phyloP scores from a whole-genome alignment of 2,329 filamentous ascomycete species.

The Aspergillus calidoustus region DNA sequence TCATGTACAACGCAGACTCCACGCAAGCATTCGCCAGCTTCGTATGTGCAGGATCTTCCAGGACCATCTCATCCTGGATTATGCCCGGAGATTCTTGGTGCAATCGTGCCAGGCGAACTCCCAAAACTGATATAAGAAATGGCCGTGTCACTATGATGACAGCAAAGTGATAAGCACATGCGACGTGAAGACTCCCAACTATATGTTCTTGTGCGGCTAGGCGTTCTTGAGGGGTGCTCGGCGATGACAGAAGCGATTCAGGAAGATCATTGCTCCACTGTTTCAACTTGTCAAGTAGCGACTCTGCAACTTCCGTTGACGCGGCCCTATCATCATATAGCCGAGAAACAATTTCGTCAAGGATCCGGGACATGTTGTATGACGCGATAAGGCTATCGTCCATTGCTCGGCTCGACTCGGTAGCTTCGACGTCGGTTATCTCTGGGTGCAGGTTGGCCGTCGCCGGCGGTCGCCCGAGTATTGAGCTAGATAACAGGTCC shows the following conservation, averaged over 20 bases:
- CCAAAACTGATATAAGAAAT: slow-evolving; percentile 57
- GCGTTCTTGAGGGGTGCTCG: slow-evolving; percentile 24
- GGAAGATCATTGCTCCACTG: slow-evolving; percentile 54
- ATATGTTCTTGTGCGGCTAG: slow-evolving; percentile 38
- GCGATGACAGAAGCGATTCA: slow-evolving; percentile 31
- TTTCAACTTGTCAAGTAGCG: slow-evolving; percentile 49
- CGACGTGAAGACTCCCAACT: slow-evolving; percentile 59
- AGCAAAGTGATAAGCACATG: slow-evolving; percentile 63
- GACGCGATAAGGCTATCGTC: slow-evolving; percentile 45
- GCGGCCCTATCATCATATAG: slow-evolving; percentile 48
- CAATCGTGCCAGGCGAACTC: slow-evolving; percentile 39
- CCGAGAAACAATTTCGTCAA: slow-evolving; percentile 51
- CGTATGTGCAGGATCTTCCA: slow-evolving; percentile 36
- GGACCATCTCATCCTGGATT: slow-evolving; percentile 15
- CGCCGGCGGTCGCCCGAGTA: slow-evolving; percentile 51
- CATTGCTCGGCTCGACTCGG: slow-evolving; percentile 28
- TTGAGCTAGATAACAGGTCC: slow-evolving; percentile 54
- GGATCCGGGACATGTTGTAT: slow-evolving; percentile 49
- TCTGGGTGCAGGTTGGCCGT: slow-evolving; percentile 33
- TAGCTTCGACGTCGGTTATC: slow-evolving; percentile 29
- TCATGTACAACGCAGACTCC: slow-evolving; percentile 60
- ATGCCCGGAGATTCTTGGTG: slow-evolving; percentile 31
- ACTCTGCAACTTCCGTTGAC: slow-evolving; percentile 42
- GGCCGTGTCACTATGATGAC: slow-evolving; percentile 62
- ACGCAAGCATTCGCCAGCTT: slow-evolving; percentile 58